These are phyloP conservation scores for Ceratocystis huliohia DNA, from an alignment of 2,329 filamentous ascomycete genomes.

Conservation along the genomic window DNA sequence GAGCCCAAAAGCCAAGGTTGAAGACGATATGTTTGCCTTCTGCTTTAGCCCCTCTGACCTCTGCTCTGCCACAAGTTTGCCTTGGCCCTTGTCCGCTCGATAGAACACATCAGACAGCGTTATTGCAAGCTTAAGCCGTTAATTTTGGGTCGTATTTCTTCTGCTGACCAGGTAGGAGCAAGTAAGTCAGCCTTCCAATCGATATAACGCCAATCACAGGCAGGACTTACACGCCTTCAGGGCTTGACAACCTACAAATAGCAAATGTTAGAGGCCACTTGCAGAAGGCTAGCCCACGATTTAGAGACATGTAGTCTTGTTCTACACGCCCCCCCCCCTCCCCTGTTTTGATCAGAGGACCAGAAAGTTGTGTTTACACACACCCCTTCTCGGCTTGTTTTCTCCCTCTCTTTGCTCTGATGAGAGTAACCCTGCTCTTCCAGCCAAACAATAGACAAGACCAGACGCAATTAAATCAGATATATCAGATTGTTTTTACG, in stretches of 20 bases:
- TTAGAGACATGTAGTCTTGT: not conserved
- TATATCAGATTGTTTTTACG: slow-evolving; percentile 8
- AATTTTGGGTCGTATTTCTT: slow-evolving; percentile 1
- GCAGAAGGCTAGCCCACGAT: not conserved
- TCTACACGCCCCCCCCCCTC: not conserved
- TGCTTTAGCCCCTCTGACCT: not conserved
- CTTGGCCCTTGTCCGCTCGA: not conserved
- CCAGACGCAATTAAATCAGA: not conserved
- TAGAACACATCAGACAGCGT: not conserved
- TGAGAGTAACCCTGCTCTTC: not conserved
- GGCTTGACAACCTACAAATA: not conserved
- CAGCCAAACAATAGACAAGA: not conserved
- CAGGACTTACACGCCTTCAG: slow-evolving; percentile 5
- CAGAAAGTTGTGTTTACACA: not conserved
- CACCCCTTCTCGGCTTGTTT: not conserved
- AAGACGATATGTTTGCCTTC: not conserved
- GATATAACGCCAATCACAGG: slow-evolving; percentile 6
- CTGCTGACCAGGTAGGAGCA: not conserved
- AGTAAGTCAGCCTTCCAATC: not conserved
- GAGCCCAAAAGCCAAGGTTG: not conserved
- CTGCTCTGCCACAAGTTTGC: slow-evolving; percentile 5
- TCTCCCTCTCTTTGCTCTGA: not conserved
- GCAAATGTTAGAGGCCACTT: not conserved
- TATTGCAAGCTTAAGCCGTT: not conserved
- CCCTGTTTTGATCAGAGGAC: not conserved